Percentiles rank a stretch among this genome's conserved stretches.
These are phyloP conservation scores for Elaeis guineensis DNA, from an alignment of 176 grass and related monocot genomes.

Conservation along the genomic window DNA sequence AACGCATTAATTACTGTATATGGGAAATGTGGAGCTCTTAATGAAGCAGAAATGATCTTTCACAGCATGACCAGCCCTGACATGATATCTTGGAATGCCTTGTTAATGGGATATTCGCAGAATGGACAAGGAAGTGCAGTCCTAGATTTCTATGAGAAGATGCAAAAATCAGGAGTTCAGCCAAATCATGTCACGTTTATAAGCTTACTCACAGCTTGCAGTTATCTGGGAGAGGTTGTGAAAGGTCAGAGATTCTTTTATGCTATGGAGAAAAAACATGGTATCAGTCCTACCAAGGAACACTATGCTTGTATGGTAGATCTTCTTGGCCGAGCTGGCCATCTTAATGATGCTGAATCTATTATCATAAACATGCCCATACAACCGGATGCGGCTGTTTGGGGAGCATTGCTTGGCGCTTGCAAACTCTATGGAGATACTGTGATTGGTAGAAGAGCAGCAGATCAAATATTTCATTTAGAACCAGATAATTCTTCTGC, in stretches of 20 bases:
- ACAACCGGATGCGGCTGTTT: constrained; percentile 14
- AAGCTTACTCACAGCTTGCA: constrained; percentile 23
- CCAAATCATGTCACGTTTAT: constrained; percentile 21
- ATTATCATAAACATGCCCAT: constrained; percentile 11
- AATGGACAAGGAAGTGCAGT: constrained; percentile 20
- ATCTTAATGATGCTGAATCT: constrained; percentile 16
- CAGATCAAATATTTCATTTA: constrained; percentile 17
- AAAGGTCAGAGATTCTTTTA: constrained; percentile 12
- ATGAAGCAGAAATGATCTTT: constrained; percentile 12
- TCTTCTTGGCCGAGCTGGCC: constrained; percentile 24
- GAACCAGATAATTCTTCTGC: constrained; percentile 18
- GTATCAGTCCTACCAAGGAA: constrained; percentile 12
- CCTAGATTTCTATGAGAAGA: constrained; percentile 15
- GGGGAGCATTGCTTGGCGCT: constrained; percentile 22
- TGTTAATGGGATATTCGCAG: constrained; percentile 25
- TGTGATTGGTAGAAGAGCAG: constrained; percentile 15
- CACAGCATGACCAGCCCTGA: constrained; percentile 6
- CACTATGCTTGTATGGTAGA: constrained; percentile 26
- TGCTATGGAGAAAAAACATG: constrained; percentile 11
- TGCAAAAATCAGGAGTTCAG: constrained; percentile 11
- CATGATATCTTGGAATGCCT: constrained; percentile 23
- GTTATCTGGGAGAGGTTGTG: constrained; percentile 12
- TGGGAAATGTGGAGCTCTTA: constrained; percentile 26
- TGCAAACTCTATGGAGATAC: constrained; percentile 25
- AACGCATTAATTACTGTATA: constrained; percentile 20